These are phyloP conservation scores for Takakia lepidozioides DNA, from an alignment of 225 moss, liverwort and hornwort species.

Conservation along the genomic window DNA sequence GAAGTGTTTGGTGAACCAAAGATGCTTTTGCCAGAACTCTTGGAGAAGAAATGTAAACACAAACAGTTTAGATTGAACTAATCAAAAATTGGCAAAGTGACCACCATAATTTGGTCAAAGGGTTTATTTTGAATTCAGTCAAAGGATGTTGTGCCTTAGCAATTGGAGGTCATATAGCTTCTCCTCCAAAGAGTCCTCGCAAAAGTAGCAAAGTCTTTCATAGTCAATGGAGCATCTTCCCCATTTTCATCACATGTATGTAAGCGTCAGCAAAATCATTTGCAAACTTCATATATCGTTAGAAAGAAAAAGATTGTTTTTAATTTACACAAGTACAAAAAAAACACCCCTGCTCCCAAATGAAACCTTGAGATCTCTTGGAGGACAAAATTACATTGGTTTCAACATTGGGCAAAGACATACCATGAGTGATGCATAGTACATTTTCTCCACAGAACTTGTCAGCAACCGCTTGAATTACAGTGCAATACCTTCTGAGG, in stretches of 20 bases:
- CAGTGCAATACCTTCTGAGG: constrained; percentile 15
- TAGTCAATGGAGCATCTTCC: constrained; percentile 13
- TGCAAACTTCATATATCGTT: no score
- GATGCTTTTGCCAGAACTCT: no score
- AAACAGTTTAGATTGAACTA: not conserved
- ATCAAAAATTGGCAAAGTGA: not conserved
- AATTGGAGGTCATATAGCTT: constrained; percentile 3
- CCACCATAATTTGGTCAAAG: constrained; percentile 1
- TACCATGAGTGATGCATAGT: constrained; percentile 46
- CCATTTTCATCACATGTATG: constrained; percentile 12
- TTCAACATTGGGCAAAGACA: not conserved
- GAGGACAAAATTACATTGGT: no score
- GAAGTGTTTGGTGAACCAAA: no score
- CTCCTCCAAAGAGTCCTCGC: constrained; percentile 8
- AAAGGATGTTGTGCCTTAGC: constrained; percentile 1
- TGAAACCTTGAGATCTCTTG: not conserved
- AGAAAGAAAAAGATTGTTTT: not conserved
- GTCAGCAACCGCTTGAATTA: constrained; percentile 32
- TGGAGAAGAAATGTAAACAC: no score
- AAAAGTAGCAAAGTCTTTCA: constrained; percentile 16
- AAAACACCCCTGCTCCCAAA: not conserved
- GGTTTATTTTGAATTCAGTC: not conserved
- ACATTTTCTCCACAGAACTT: constrained; percentile 32
- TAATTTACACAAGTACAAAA: not conserved
- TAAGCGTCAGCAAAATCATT: not conserved